Evolutionary conservation across 768 basidiomycete genomes (phyloP).

Genomic region (Boletus sp.): DNA sequence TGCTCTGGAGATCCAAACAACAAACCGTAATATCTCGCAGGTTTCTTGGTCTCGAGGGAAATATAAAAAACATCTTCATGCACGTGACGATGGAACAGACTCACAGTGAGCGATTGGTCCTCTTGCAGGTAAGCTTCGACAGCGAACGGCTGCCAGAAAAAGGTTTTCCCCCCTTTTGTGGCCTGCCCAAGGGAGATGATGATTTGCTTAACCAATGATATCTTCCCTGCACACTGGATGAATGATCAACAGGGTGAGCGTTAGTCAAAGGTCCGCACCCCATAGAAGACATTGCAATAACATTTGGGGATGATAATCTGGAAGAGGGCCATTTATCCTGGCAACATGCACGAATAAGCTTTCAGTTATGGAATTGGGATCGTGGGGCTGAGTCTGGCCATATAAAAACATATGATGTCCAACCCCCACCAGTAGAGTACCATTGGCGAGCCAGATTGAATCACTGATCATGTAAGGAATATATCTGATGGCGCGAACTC

Average conservation of each 20-base stretch:
- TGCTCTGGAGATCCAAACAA: slow-evolving; percentile 51
- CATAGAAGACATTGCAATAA: slow-evolving; percentile 87
- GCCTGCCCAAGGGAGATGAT: slow-evolving; percentile 60
- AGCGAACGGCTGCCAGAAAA: slow-evolving; percentile 49
- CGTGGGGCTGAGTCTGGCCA: slow-evolving; percentile 42
- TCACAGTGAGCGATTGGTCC: slow-evolving; percentile 21
- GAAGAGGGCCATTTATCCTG: slow-evolving; percentile 77
- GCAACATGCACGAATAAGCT: slow-evolving; percentile 83
- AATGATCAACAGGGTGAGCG: neutral
- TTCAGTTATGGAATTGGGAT: slow-evolving; percentile 29
- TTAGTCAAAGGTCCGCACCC: slow-evolving; percentile 50
- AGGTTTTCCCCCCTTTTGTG: slow-evolving; percentile 9
- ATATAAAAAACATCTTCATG: neutral
- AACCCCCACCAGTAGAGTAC: slow-evolving; percentile 76
- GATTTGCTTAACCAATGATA: slow-evolving; percentile 80
- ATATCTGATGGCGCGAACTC: slow-evolving; percentile 42
- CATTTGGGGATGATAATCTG: slow-evolving; percentile 93
- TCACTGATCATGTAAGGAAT: slow-evolving; percentile 79
- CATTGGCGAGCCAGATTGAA: slow-evolving; percentile 87
- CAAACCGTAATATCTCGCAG: slow-evolving; percentile 41
- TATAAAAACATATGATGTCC: slow-evolving; percentile 84
- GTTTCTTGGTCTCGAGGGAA: slow-evolving; percentile 13
- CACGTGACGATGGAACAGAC: neutral
- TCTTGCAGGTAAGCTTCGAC: slow-evolving; percentile 42
- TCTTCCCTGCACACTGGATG: slow-evolving; percentile 54